Evolutionary conservation across 2,329 filamentous ascomycete genomes (phyloP).

Genomic region (Fusarium palustre): DNA sequence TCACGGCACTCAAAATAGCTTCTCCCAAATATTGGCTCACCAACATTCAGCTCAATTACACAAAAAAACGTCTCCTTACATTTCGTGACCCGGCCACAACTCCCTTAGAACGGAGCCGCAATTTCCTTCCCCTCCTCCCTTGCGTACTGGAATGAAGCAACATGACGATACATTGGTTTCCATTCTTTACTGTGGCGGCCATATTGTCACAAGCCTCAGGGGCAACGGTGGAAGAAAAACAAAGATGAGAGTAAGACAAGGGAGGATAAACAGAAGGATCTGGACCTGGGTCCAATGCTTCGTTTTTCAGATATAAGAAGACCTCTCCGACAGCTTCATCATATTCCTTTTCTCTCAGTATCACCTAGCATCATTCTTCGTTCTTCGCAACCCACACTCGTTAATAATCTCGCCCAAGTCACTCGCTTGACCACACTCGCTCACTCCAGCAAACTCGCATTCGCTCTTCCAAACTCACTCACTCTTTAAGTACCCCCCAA

Average conservation of each 20-base stretch:
- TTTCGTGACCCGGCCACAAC: constrained; percentile 7
- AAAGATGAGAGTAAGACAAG: constrained; percentile 8
- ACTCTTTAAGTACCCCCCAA: constrained; percentile 17
- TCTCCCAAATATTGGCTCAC: not conserved
- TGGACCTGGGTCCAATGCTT: not conserved
- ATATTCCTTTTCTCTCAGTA: not conserved
- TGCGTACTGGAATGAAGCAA: constrained; percentile 35
- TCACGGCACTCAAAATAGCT: constrained; percentile 8
- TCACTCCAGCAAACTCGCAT: constrained; percentile 22
- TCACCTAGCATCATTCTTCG: constrained; percentile 24
- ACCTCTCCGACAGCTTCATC: constrained; percentile 10
- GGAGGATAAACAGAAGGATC: constrained; percentile 7
- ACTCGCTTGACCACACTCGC: constrained; percentile 39
- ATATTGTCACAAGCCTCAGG: constrained; percentile 27
- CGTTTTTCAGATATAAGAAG: constrained; percentile 43
- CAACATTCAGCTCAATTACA: not conserved
- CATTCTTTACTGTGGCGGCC: constrained; percentile 31
- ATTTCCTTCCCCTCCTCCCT: constrained; percentile 32
- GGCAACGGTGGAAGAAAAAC: constrained; percentile 2
- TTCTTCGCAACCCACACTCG: constrained; percentile 32
- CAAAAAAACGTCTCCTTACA: constrained; percentile 14
- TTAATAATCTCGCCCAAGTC: constrained; percentile 43
- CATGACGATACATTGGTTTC: constrained; percentile 24
- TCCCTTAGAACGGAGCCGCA: constrained; percentile 31
- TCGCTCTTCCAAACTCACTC: constrained; percentile 18